Percentiles rank a stretch among this genome's conserved stretches.
Conservation (phyloP, 169 alveolate genomes). For the Theileria annulata region DNA sequence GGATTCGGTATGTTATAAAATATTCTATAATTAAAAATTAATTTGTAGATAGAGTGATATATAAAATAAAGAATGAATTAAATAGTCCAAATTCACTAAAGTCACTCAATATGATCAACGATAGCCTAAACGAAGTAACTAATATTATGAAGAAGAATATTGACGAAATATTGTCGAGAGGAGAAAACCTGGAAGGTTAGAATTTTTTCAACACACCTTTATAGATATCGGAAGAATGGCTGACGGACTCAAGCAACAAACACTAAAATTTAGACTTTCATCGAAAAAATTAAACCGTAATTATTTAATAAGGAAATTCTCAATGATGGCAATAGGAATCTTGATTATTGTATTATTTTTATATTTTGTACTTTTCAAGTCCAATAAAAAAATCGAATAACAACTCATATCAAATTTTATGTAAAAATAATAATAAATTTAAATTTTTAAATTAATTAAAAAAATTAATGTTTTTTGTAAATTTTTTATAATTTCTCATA, state of each 20-base stretch:
- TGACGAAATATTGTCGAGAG: conserved; percentile 74
- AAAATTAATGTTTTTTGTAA: too few relatives aligned
- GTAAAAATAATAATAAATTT: neutral
- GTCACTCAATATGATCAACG: conserved; percentile 76
- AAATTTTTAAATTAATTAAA: neutral
- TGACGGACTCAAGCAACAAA: conserved; percentile 65
- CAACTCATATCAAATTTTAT: neutral
- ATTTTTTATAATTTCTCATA: too few relatives aligned
- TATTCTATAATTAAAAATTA: neutral
- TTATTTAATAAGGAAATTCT: conserved; percentile 27
- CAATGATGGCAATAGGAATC: conserved; percentile 3
- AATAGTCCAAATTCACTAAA: conserved; percentile 74
- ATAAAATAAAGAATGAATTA: conserved; percentile 72
- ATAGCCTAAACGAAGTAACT: conserved; percentile 76
- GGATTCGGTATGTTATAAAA: conserved; percentile 67
- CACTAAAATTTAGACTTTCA: conserved; percentile 49
- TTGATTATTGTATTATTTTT: conserved; percentile 8
- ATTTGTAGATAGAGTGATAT: conserved; percentile 72
- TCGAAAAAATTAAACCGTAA: conserved; percentile 29
- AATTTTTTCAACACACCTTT: neutral
- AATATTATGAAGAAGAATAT: conserved; percentile 75
- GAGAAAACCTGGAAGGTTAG: conserved; percentile 79
- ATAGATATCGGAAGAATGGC: conserved; percentile 74
- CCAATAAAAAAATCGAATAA: neutral
- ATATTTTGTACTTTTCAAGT: conserved; percentile 8